Conservation (phyloP, 2,329 filamentous ascomycete genomes). For the Xylariaceae sp. region DNA sequence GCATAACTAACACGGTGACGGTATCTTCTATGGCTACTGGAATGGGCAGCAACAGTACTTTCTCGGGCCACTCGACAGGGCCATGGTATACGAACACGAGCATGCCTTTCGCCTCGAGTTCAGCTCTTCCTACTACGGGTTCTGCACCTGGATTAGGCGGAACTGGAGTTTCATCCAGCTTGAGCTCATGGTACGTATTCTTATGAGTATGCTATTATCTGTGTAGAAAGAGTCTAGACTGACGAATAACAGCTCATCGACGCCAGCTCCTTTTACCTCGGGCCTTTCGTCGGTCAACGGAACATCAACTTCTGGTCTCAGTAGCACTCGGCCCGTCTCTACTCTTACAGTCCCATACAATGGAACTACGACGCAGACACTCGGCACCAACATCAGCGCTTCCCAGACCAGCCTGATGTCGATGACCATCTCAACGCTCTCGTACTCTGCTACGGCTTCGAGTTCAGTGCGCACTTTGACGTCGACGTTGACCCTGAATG, state of each 20-base stretch:
- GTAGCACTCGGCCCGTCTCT: conserved; percentile 8
- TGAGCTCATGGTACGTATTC: conserved; percentile 7
- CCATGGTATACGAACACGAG: conserved; percentile 15
- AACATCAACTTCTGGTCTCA: conserved; percentile 4
- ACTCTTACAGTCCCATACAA: conserved; percentile 1
- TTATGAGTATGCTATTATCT: not conserved
- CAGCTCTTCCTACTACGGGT: not conserved
- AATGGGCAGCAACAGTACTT: conserved; percentile 3
- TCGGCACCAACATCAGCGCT: conserved; percentile 9
- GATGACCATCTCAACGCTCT: conserved; percentile 7
- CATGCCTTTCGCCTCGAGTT: conserved; percentile 4
- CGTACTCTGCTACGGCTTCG: conserved; percentile 9
- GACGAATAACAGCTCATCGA: conserved; percentile 5
- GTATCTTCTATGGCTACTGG: conserved; percentile 9
- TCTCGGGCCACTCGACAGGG: conserved; percentile 9
- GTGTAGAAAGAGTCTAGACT: not conserved
- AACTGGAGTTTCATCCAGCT: not conserved
- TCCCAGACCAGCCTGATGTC: conserved; percentile 14
- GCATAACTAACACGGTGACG: conserved; percentile 16
- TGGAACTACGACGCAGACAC: conserved; percentile 14
- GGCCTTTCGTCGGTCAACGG: conserved; percentile 2
- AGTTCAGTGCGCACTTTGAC: conserved; percentile 13
- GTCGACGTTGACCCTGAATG: conserved; percentile 14
- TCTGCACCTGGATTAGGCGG: not conserved
- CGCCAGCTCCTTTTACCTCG: not conserved